phyloP scores from a whole-genome alignment of 2,329 filamentous ascomycete genomes.

The Penicillium sp. region DNA sequence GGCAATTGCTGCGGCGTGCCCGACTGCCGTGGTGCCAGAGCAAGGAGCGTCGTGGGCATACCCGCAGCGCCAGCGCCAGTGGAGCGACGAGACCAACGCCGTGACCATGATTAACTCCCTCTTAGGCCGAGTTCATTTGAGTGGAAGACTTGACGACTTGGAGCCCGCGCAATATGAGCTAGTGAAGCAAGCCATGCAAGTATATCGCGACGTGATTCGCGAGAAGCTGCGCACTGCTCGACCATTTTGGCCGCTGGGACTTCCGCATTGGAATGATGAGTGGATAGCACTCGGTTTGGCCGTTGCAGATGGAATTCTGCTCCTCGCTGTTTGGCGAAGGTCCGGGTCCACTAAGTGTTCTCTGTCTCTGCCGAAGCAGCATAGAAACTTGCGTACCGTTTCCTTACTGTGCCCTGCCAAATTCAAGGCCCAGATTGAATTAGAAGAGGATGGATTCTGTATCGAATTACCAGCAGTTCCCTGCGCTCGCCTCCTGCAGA shows the following conservation, averaged over 20 bases:
- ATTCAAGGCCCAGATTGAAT: not conserved
- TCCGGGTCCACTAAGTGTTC: not conserved
- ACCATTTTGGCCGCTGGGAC: not conserved
- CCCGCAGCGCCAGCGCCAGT: conserved; percentile 42
- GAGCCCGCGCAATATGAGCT: conserved; percentile 1
- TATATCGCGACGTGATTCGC: not conserved
- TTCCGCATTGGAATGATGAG: not conserved
- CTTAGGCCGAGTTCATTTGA: conserved; percentile 42
- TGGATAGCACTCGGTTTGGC: not conserved
- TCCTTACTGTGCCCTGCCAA: not conserved
- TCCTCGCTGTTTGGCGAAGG: not conserved
- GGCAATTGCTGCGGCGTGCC: conserved; percentile 39
- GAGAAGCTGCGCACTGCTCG: not conserved
- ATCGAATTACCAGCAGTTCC: not conserved
- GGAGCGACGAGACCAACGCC: conserved; percentile 44
- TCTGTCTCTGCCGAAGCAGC: not conserved
- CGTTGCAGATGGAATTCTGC: not conserved
- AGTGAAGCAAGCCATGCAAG: conserved; percentile 1
- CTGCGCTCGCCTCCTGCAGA: not conserved
- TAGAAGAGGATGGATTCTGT: not conserved
- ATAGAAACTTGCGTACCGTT: not conserved
- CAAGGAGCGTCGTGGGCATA: conserved; percentile 47
- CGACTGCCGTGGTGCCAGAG: conserved; percentile 45
- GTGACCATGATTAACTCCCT: conserved; percentile 45
- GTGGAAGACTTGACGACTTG: conserved; percentile 27